Evolutionary conservation across 108 stramenopile species (phyloP).

Genomic region (Cylindrotheca fusiformis): DNA sequence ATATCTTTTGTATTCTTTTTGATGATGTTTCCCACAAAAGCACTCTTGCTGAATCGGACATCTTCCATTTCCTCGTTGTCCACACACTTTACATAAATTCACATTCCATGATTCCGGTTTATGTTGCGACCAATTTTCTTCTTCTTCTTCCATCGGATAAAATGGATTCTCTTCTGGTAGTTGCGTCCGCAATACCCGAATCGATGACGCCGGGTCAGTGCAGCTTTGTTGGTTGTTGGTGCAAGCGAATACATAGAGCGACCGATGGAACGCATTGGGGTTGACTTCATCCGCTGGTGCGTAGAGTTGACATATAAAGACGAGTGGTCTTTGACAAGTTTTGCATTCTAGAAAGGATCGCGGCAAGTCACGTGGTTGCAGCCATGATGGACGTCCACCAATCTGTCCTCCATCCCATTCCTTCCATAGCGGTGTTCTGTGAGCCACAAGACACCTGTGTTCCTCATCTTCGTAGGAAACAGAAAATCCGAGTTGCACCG

Average conservation of each 20-base stretch:
- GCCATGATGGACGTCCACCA: conserved; percentile 72
- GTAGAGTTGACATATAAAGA: conserved; percentile 70
- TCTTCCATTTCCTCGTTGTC: conserved; percentile 53
- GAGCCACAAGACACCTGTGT: conserved; percentile 32
- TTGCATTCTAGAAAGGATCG: conserved; percentile 25
- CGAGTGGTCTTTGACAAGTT: conserved; percentile 29
- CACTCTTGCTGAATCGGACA: conserved; percentile 61
- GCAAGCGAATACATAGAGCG: conserved; percentile 81
- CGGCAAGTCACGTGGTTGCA: conserved; percentile 72
- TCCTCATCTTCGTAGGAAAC: conserved; percentile 32
- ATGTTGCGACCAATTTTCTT: conserved; percentile 61
- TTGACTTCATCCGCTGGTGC: conserved; percentile 69
- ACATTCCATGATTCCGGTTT: conserved; percentile 47
- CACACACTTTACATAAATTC: conserved; percentile 70
- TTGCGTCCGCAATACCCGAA: conserved; percentile 71
- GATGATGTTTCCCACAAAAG: conserved; percentile 74
- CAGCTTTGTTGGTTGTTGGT: conserved; percentile 23
- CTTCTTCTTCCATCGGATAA: conserved; percentile 50
- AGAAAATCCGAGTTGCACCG: conserved; percentile 50
- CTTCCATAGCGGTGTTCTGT: conserved; percentile 50
- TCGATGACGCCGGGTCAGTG: conserved; percentile 9
- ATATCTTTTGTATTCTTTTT: conserved; percentile 66
- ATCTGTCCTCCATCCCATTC: conserved; percentile 87
- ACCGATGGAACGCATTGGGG: conserved; percentile 72
- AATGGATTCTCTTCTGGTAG: conserved; percentile 69